These are phyloP conservation scores for Trifolium pratense DNA, from an alignment of 306 rosid species.

Conservation along the genomic window DNA sequence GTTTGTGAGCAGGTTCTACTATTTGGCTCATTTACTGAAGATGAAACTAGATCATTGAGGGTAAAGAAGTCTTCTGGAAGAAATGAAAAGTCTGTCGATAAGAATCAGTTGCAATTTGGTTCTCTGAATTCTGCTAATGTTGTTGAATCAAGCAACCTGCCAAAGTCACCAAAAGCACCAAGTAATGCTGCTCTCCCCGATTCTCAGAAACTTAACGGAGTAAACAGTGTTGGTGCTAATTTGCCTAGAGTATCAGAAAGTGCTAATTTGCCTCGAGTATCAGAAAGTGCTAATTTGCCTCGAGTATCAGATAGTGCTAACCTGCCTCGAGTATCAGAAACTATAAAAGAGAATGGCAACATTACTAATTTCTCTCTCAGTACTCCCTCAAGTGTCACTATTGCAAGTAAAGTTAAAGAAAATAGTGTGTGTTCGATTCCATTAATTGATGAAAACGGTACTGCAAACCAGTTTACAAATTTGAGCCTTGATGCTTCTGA, in stretches of 20 bases:
- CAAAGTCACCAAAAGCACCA: conserved; percentile 43
- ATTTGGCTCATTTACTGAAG: conserved; percentile 93
- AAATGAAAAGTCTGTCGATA: conserved; percentile 52
- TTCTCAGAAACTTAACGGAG: conserved; percentile 50
- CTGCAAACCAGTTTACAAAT: conserved; percentile 55
- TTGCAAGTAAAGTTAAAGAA: conserved; percentile 39
- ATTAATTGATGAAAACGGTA: conserved; percentile 39
- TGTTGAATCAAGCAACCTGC: conserved; percentile 45
- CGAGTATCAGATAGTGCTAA: background rate
- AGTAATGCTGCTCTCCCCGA: conserved; percentile 34
- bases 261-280: conserved; percentile 37
- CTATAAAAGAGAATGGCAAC: conserved; percentile 60
- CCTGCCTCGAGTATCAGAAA: conserved; percentile 40
- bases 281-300: conserved; percentile 34
- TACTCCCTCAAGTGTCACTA: conserved; percentile 42
- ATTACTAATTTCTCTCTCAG: conserved; percentile 22
- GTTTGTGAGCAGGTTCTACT: conserved; percentile 54
- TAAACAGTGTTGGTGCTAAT: conserved; percentile 34
- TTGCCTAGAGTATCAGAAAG: conserved; percentile 40
- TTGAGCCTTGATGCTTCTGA: conserved; percentile 51
- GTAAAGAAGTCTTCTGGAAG: conserved; percentile 49
- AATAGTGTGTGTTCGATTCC: conserved; percentile 28
- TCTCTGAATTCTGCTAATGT: conserved; percentile 55
- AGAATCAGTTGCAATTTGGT: conserved; percentile 72
- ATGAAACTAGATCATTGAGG: conserved; percentile 76